Conservation (phyloP, 371 early-diverging fungal genomes). For the Coelomomyces lativittatus region DNA sequence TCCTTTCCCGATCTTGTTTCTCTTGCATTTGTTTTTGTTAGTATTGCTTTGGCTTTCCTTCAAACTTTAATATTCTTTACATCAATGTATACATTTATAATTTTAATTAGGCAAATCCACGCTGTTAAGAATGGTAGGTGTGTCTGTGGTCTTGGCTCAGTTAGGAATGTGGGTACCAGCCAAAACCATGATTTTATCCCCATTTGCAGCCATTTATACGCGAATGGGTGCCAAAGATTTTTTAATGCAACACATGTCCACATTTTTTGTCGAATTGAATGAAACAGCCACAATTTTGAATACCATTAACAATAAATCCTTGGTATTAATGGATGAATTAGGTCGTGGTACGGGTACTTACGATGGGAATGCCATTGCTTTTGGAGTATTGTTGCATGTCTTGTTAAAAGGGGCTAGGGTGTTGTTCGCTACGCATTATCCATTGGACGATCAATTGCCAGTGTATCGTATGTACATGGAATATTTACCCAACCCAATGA, state of each 20-base stretch:
- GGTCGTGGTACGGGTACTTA: conserved; percentile 97
- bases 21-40: no score
- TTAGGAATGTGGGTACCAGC: conserved; percentile 95
- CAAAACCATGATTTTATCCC: conserved; percentile 49
- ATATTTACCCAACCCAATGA: conserved; percentile 72
- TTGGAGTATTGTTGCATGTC: conserved; percentile 73
- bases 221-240: conserved; percentile 96
- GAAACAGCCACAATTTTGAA: conserved; percentile 89
- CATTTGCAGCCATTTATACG: conserved; percentile 92
- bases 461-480: conserved; percentile 47
- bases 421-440: conserved; percentile 96
- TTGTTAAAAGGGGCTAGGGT: conserved; percentile 38
- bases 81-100: conserved; percentile 1
- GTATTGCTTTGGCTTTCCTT: no score
- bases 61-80: no score
- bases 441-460: conserved; percentile 63
- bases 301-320: conserved; percentile 76
- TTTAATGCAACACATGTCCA: conserved; percentile 89
- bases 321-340: conserved; percentile 98
- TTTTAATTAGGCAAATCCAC: conserved; percentile 62
- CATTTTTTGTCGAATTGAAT: conserved; percentile 95
- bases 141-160: conserved; percentile 95
- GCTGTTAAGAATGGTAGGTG: conserved; percentile 82
- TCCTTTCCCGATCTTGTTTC: no score
- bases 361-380: conserved; percentile 95